Evolutionary conservation across 352 stramenopile species (phyloP).

Genomic region (Pythium chondricola): DNA sequence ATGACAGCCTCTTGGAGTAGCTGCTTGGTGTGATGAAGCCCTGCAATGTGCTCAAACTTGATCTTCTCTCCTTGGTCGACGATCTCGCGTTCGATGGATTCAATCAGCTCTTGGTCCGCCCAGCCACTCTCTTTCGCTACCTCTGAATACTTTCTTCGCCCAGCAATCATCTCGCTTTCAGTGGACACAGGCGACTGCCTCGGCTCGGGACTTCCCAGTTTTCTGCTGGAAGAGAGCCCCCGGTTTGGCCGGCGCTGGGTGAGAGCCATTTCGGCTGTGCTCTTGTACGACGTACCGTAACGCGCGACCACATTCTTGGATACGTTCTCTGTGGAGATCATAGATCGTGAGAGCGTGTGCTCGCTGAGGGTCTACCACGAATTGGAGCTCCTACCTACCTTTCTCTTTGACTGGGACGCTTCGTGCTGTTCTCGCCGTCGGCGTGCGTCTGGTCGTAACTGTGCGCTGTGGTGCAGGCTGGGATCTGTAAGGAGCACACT

Average conservation of each 20-base stretch:
- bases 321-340: slow-evolving; percentile 13
- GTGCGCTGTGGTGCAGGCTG: not conserved
- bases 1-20: slow-evolving; percentile 81
- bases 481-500: not conserved
- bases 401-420: not conserved
- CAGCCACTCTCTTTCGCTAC: slow-evolving; percentile 63
- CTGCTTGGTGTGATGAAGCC: slow-evolving; percentile 77
- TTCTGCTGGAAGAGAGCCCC: not conserved
- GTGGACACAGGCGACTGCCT: not conserved
- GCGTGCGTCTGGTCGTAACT: not conserved
- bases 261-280: slow-evolving; percentile 17
- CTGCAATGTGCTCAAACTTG: slow-evolving; percentile 73
- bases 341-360: not conserved
- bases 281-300: slow-evolving; percentile 16
- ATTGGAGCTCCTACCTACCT: not conserved
- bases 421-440: not conserved
- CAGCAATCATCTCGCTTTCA: slow-evolving; percentile 28
- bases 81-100: slow-evolving; percentile 85
- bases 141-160: slow-evolving; percentile 74
- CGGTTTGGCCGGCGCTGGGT: slow-evolving; percentile 6
- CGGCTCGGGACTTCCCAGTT: slow-evolving; percentile 8
- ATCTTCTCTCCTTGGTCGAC: slow-evolving; percentile 65
- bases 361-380: not conserved
- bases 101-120: slow-evolving; percentile 78
- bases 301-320: slow-evolving; percentile 18